Percentiles rank a stretch among this genome's conserved stretches.
Evolutionary conservation across 2,329 filamentous ascomycete genomes (phyloP).

Genomic region (Drechslerella dactyloides): DNA sequence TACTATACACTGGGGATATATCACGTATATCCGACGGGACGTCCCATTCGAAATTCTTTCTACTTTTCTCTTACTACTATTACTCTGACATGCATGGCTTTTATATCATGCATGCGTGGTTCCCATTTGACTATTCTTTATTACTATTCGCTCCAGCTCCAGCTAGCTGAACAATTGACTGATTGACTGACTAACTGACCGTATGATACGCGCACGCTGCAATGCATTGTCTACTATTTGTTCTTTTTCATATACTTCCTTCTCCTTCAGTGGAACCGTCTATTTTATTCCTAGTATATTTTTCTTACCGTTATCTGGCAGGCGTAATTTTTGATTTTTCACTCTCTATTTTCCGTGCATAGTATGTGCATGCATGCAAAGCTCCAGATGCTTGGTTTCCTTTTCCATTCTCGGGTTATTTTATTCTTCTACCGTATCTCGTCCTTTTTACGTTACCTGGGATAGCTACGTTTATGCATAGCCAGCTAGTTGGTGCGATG

Average conservation of each 20-base stretch:
- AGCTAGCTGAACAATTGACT: no score
- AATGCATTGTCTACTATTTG: not conserved
- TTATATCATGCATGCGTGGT: not conserved
- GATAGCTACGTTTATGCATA: no score
- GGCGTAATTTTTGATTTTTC: not conserved
- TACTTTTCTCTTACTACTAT: not conserved
- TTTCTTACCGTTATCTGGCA: not conserved
- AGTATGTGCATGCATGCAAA: no score
- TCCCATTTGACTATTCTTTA: no score
- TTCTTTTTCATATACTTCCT: not conserved
- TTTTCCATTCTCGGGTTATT: conserved; percentile 20
- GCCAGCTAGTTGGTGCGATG: no score
- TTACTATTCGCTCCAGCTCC: no score
- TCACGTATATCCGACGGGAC: not conserved
- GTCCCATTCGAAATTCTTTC: not conserved
- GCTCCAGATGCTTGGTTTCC: no score
- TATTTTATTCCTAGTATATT: not conserved
- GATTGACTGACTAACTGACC: no score
- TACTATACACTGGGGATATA: conserved; percentile 1
- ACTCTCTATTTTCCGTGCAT: no score
- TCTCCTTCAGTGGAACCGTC: not conserved
- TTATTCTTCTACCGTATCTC: conserved; percentile 9
- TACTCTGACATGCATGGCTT: not conserved
- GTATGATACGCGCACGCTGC: not conserved
- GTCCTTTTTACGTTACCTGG: no score